These are phyloP conservation scores for Fusarium coicis DNA, from an alignment of 2,329 filamentous ascomycete species.

Conservation along the genomic window DNA sequence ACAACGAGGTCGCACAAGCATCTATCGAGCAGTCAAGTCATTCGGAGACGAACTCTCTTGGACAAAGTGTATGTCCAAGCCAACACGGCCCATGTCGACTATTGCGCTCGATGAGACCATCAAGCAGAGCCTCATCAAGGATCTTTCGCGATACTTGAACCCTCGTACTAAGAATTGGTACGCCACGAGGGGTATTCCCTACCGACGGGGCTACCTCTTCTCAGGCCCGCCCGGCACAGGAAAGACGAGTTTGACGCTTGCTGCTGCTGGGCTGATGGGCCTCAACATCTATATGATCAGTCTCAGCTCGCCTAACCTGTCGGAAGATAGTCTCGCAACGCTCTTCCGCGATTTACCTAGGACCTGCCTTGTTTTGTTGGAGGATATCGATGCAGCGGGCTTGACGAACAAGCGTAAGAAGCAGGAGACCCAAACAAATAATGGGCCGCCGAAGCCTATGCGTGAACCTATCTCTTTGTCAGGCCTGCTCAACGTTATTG, in stretches of 20 bases:
- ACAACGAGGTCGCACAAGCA: constrained; percentile 24
- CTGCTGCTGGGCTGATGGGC: constrained; percentile 25
- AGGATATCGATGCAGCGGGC: constrained; percentile 28
- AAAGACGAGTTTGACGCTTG: constrained; percentile 33
- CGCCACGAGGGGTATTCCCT: constrained; percentile 32
- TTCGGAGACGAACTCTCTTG: constrained; percentile 5
- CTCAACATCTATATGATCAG: constrained; percentile 34
- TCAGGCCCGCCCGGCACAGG: constrained; percentile 35
- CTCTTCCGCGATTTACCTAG: constrained; percentile 14
- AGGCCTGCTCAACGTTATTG: constrained; percentile 74
- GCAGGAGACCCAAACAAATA: neutral
- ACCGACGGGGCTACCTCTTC: constrained; percentile 37
- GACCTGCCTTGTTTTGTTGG: constrained; percentile 22
- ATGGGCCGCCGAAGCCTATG: neutral
- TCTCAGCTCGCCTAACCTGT: constrained; percentile 4
- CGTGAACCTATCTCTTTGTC: constrained; percentile 56
- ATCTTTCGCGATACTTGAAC: constrained; percentile 30
- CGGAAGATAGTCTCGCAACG: constrained; percentile 19
- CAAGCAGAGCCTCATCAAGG: constrained; percentile 26
- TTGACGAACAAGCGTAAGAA: constrained; percentile 11
- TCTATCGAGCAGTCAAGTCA: constrained; percentile 9
- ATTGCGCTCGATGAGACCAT: constrained; percentile 26
- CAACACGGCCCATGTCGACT: constrained; percentile 28
- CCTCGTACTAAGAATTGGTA: constrained; percentile 33
- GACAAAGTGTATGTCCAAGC: constrained; percentile 30